Percentiles rank a stretch among this genome's conserved stretches.
These are phyloP conservation scores for Chlamydomonas schloesseri DNA, from an alignment of 139 green algal species.

Conservation along the genomic window DNA sequence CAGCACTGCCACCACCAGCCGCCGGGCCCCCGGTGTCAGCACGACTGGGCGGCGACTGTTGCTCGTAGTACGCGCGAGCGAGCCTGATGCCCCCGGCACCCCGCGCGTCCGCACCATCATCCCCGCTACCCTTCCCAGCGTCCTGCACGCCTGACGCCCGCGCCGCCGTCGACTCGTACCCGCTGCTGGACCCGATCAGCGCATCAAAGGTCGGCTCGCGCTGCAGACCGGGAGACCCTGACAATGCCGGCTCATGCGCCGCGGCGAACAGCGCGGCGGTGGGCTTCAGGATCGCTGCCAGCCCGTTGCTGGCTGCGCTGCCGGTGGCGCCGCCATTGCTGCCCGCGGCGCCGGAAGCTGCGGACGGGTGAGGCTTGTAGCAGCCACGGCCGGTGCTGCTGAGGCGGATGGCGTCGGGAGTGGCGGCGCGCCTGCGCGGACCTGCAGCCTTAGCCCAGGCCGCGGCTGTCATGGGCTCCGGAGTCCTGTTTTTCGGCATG, in stretches of 20 bases:
- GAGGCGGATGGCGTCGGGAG: background rate
- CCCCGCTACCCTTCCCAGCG: background rate
- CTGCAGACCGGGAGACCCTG: background rate
- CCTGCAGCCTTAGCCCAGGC: background rate
- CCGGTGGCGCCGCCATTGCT: too few relatives aligned
- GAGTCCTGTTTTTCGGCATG: too few relatives aligned
- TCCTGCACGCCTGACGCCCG: too few relatives aligned
- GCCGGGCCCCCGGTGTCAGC: too few relatives aligned
- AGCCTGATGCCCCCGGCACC: background rate
- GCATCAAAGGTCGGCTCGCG: background rate
- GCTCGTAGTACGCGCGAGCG: background rate
- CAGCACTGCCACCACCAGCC: background rate
- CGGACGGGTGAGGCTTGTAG: too few relatives aligned
- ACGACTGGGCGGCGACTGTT: background rate
- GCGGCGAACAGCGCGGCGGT: background rate
- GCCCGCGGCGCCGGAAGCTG: too few relatives aligned
- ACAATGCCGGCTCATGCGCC: background rate
- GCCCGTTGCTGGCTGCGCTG: background rate
- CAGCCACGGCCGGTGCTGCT: slow-evolving; percentile 17
- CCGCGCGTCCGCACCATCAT: background rate
- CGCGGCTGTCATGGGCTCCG: slow-evolving; percentile 14
- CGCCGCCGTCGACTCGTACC: too few relatives aligned
- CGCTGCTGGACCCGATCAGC: background rate
- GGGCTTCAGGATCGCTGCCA: background rate
- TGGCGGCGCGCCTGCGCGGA: background rate